Percentiles rank a stretch among this genome's conserved stretches.
Evolutionary conservation across 2,329 filamentous ascomycete genomes (phyloP).

Genomic region (Massarina eburnea): DNA sequence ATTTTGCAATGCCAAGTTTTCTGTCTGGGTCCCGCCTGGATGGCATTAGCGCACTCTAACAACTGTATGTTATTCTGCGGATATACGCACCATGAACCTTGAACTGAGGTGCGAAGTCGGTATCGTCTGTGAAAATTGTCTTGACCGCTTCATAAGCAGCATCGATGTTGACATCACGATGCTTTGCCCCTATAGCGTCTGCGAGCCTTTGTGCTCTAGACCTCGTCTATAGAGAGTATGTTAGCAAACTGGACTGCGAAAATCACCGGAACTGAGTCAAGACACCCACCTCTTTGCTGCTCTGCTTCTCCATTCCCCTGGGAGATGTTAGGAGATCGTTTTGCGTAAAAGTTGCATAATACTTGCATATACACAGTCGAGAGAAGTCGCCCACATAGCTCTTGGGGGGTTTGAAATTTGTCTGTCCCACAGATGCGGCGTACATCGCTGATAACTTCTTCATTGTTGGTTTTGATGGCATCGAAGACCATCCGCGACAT

Average conservation of each 20-base stretch:
- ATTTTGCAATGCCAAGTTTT: conserved; percentile 68
- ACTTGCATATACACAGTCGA: conserved; percentile 46
- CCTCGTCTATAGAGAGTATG: neutral
- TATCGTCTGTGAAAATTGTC: conserved; percentile 57
- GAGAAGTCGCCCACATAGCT: conserved; percentile 62
- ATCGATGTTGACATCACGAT: neutral
- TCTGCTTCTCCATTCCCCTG: no score
- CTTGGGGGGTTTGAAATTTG: conserved; percentile 54
- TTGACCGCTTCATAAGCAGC: neutral
- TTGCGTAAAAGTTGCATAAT: no score
- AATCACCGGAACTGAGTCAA: neutral
- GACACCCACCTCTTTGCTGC: no score
- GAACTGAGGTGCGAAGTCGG: conserved; percentile 63
- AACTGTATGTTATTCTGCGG: no score
- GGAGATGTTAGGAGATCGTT: no score
- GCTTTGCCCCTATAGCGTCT: no score
- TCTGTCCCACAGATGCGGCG: conserved; percentile 55
- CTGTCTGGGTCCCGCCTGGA: conserved; percentile 47
- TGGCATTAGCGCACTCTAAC: no score
- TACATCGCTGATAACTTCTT: conserved; percentile 58
- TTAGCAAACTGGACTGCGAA: no score
- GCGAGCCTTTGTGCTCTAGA: neutral
- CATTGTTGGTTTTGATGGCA: conserved; percentile 53
- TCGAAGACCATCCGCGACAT: conserved; percentile 61
- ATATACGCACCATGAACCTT: conserved; percentile 68